phyloP scores from a whole-genome alignment of 208 protist genomes.

The Wallacemonas sp. region DNA sequence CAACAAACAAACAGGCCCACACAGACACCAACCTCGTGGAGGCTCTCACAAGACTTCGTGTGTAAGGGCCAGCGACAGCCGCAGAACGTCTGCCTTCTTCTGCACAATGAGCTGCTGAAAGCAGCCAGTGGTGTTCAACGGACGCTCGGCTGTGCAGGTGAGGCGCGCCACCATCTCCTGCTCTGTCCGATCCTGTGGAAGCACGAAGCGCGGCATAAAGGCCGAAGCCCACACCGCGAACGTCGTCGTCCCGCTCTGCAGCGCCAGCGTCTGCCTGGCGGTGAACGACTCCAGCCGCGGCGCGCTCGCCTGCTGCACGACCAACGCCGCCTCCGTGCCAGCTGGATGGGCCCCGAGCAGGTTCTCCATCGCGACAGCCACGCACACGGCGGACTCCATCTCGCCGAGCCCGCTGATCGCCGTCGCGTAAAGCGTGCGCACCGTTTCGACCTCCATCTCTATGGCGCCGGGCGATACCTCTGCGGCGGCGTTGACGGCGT shows the following conservation, averaged over 20 bases:
- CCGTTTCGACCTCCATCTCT: slow-evolving; percentile 37
- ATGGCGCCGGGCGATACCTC: slow-evolving; percentile 13
- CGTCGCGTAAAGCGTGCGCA: slow-evolving; percentile 37
- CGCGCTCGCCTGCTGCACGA: slow-evolving; percentile 28
- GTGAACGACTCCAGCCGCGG: background rate
- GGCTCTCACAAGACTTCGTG: slow-evolving; percentile 62
- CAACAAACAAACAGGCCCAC: slow-evolving; percentile 12
- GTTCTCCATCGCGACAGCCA: slow-evolving; percentile 54
- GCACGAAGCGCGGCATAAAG: slow-evolving; percentile 30
- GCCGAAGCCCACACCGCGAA: slow-evolving; percentile 21
- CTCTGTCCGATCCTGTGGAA: slow-evolving; percentile 23
- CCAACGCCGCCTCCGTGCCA: slow-evolving; percentile 16
- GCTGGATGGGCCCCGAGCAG: slow-evolving; percentile 30
- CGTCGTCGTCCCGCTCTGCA: slow-evolving; percentile 17
- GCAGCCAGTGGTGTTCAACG: slow-evolving; percentile 61
- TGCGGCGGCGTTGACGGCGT: slow-evolving; percentile 9
- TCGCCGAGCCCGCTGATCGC: slow-evolving; percentile 54
- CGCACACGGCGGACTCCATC: slow-evolving; percentile 60
- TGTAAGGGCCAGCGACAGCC: slow-evolving; percentile 54
- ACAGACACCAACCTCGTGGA: background rate
- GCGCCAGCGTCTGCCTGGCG: background rate
- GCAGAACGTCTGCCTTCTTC: slow-evolving; percentile 41
- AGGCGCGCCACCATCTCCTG: slow-evolving; percentile 47
- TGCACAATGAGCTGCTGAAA: slow-evolving; percentile 79
- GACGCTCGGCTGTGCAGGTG: slow-evolving; percentile 82